Percentiles rank a stretch among this genome's conserved stretches.
Conservation (phyloP, 345 rosid genomes). For the Eucalyptus shirleyi region DNA sequence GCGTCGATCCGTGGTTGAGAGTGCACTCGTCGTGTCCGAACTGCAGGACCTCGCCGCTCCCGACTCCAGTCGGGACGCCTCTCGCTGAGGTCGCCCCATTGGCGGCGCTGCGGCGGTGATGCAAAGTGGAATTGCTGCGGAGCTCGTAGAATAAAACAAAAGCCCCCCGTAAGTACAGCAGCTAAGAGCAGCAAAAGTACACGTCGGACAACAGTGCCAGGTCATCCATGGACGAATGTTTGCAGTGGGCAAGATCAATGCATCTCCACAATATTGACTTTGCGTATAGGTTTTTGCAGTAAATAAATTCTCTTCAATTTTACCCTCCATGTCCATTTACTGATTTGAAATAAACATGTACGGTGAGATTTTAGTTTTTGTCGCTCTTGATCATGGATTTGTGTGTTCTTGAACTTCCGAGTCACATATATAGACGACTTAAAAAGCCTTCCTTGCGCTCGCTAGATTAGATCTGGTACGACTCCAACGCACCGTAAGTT, state of each 20-base stretch:
- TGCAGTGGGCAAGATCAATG: neutral
- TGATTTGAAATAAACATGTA: neutral
- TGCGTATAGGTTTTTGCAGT: neutral
- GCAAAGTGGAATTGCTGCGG: neutral
- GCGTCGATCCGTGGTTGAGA: neutral
- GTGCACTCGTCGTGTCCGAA: neutral
- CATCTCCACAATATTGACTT: neutral
- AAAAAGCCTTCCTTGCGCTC: neutral
- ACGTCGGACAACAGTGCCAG: neutral
- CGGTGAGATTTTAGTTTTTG: neutral
- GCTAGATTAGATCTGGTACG: neutral
- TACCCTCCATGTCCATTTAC: neutral
- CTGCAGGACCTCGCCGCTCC: slow-evolving; percentile 2
- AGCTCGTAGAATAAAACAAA: neutral
- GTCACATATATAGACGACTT: neutral
- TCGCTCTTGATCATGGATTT: neutral
- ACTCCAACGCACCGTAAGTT: neutral
- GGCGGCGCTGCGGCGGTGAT: neutral
- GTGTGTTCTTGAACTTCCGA: neutral
- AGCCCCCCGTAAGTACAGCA: neutral
- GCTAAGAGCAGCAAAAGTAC: neutral
- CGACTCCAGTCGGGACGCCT: neutral
- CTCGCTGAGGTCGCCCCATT: neutral
- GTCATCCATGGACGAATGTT: neutral
- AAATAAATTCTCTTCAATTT: neutral